Evolutionary conservation across 2,329 filamentous ascomycete species (phyloP).

Genomic region (Colletotrichum sublineola): DNA sequence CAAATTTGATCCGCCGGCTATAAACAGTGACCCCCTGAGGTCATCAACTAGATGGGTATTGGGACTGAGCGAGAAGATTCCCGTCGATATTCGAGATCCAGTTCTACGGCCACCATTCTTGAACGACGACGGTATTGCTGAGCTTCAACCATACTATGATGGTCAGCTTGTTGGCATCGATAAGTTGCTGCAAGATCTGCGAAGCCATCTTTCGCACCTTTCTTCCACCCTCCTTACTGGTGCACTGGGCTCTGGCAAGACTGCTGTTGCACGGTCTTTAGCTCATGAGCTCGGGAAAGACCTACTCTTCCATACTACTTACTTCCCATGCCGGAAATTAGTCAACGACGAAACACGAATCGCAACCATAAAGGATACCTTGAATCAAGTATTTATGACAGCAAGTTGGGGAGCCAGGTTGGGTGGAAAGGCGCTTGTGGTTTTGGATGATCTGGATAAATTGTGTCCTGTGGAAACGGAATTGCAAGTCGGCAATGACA

Average conservation of each 20-base stretch:
- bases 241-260: constrained; percentile 91
- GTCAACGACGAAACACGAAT: constrained; percentile 93
- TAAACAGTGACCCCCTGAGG: constrained; percentile 43
- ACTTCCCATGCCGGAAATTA: constrained; percentile 87
- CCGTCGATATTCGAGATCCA: constrained; percentile 81
- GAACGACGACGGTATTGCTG: constrained; percentile 58
- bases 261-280: constrained; percentile 81
- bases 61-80: constrained; percentile 79
- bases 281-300: constrained; percentile 80
- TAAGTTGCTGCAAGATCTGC: constrained; percentile 76
- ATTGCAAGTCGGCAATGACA: constrained; percentile 92
- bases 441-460: constrained; percentile 93
- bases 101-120: constrained; percentile 75
- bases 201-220: constrained; percentile 82
- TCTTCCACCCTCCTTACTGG: constrained; percentile 93
- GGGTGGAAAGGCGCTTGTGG: constrained; percentile 85
- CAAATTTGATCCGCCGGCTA: constrained; percentile 76
- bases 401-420: constrained; percentile 92
- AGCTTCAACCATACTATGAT: constrained; percentile 68
- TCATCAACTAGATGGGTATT: constrained; percentile 72
- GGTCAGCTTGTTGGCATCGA: constrained; percentile 88
- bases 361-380: constrained; percentile 89
- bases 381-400: constrained; percentile 86
- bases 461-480: constrained; percentile 95
- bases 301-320: constrained; percentile 83